These are phyloP conservation scores for Ambispora gerdemannii DNA, from an alignment of 192 early-diverging fungal species.

Conservation along the genomic window DNA sequence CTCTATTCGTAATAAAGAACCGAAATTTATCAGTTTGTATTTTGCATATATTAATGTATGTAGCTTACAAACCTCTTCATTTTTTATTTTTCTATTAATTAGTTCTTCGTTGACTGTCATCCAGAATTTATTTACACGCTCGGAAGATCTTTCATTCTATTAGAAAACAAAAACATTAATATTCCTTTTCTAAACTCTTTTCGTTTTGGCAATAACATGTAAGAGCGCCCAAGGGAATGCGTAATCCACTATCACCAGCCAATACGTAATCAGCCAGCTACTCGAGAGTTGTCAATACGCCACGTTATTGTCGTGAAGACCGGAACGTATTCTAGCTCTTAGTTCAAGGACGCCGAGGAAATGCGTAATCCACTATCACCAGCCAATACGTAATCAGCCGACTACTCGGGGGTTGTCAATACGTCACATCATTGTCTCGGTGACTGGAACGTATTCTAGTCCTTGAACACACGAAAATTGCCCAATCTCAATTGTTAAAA, in stretches of 20 bases:
- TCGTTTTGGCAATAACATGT: constrained; percentile 20
- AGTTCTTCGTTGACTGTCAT: neutral
- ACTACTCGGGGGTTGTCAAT: neutral
- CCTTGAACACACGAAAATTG: constrained; percentile 20
- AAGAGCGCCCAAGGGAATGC: constrained; percentile 19
- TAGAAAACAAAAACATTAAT: neutral
- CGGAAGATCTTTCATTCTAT: constrained; percentile 8
- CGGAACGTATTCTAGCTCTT: constrained; percentile 24
- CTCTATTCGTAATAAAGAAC: constrained; percentile 13
- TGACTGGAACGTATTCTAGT: constrained; percentile 16
- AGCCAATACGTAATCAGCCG: neutral
- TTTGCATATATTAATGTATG: neutral
- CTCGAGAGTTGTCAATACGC: constrained; percentile 23
- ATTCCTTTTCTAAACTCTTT: neutral
- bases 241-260: constrained; percentile 17
- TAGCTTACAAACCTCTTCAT: constrained; percentile 2
- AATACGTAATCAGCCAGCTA: constrained; percentile 20
- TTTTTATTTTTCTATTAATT: neutral
- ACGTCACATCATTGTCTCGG: constrained; percentile 1
- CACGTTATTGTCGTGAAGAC: constrained; percentile 22
- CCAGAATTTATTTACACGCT: constrained; percentile 9
- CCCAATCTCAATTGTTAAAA: neutral
- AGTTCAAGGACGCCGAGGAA: neutral
- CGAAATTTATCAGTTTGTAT: neutral
- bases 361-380: too few relatives aligned